These are phyloP conservation scores for Penstemon newberryi DNA, from an alignment of 257 asterid species.

Conservation along the genomic window DNA sequence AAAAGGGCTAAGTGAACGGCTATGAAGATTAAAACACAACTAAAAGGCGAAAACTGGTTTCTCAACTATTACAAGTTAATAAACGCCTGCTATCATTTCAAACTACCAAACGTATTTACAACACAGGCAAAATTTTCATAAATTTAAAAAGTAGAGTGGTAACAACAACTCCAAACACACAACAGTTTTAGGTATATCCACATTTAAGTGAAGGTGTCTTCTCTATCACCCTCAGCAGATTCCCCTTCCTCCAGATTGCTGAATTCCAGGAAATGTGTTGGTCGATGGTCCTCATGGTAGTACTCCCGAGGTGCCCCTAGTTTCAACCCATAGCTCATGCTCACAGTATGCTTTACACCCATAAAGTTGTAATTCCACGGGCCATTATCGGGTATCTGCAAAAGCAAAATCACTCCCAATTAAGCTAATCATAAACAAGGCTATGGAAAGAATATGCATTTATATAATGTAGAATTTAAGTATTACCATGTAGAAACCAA, in stretches of 20 bases:
- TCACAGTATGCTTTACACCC: conserved; percentile 86
- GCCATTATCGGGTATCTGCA: conserved; percentile 88
- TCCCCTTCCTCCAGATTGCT: conserved; percentile 96
- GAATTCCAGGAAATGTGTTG: conserved; percentile 91
- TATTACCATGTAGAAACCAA: conserved; percentile 94
- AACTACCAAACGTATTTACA: neutral
- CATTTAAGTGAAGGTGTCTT: conserved; percentile 70
- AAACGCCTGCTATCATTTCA: neutral
- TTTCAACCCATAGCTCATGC: conserved; percentile 89
- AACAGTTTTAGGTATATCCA: neutral
- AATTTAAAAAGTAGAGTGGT: neutral
- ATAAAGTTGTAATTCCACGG: conserved; percentile 97
- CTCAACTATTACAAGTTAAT: conserved; percentile 27
- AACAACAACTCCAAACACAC: neutral
- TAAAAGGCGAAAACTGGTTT: no score
- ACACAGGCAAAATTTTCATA: neutral
- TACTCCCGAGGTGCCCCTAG: conserved; percentile 86
- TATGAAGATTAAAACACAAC: no score
- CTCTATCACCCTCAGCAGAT: conserved; percentile 88
- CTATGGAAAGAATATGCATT: neutral
- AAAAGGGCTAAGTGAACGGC: no score
- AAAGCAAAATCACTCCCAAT: neutral
- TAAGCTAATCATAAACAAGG: neutral
- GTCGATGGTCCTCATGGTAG: conserved; percentile 90
- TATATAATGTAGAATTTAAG: neutral